These are phyloP conservation scores for Phytophthora boehmeriae DNA, from an alignment of 352 stramenopile species.

Conservation along the genomic window DNA sequence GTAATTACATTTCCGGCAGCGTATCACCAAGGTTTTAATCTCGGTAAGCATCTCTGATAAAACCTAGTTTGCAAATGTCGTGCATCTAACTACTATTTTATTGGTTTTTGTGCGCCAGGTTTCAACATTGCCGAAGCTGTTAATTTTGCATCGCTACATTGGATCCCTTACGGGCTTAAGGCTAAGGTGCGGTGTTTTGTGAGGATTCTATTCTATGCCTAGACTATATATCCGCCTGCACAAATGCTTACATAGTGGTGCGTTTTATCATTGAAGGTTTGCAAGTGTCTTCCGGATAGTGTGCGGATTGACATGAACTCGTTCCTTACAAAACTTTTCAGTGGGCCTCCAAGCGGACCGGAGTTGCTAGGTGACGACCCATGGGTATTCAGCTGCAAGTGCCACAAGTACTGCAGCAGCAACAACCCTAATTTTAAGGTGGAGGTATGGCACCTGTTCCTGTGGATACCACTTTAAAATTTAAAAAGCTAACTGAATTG, in stretches of 20 bases:
- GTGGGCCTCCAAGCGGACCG: slow-evolving; percentile 31
- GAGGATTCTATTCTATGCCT: neutral
- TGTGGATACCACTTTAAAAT: no score
- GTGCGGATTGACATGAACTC: slow-evolving; percentile 88
- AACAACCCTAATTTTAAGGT: slow-evolving; percentile 51
- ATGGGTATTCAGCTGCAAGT: slow-evolving; percentile 81
- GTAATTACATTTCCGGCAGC: slow-evolving; percentile 92
- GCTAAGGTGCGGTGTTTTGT: slow-evolving; percentile 56
- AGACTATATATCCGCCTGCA: neutral
- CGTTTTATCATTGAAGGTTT: slow-evolving; percentile 46
- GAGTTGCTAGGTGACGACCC: slow-evolving; percentile 56
- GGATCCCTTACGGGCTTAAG: slow-evolving; percentile 79
- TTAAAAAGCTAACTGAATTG: no score
- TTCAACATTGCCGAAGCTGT: slow-evolving; percentile 93
- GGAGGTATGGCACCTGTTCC: no score
- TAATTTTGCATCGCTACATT: slow-evolving; percentile 90
- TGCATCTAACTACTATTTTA: neutral
- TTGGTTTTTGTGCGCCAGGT: slow-evolving; percentile 34
- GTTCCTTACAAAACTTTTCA: slow-evolving; percentile 77
- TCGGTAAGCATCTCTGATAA: slow-evolving; percentile 47
- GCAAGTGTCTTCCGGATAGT: slow-evolving; percentile 84
- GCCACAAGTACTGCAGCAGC: slow-evolving; percentile 70
- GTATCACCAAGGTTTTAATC: slow-evolving; percentile 91
- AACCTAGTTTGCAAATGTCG: neutral
- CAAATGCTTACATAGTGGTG: neutral